Conservation (phyloP, 768 basidiomycete species). For the Russula lepida region DNA sequence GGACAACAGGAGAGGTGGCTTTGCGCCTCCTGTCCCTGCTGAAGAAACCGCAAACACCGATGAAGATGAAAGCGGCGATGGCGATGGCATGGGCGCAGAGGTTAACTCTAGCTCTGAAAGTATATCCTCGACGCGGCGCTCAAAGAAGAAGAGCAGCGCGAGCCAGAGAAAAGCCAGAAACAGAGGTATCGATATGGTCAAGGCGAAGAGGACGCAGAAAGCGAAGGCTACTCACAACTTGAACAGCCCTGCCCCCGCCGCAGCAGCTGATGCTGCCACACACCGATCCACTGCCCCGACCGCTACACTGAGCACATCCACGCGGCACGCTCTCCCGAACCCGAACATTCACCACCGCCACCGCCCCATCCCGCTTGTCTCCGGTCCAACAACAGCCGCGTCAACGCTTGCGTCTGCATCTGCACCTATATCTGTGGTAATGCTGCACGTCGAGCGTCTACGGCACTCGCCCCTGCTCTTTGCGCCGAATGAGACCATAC, state of each 20-base stretch:
- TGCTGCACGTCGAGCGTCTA: conserved; percentile 47
- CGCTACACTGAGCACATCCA: conserved; percentile 10
- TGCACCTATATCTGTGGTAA: background rate
- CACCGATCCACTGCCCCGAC: background rate
- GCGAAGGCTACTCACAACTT: background rate
- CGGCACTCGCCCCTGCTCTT: conserved; percentile 44
- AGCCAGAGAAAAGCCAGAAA: background rate
- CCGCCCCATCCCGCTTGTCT: conserved; percentile 53
- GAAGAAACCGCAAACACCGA: conserved; percentile 28
- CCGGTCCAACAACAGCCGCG: conserved; percentile 29
- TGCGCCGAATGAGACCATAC: conserved; percentile 30
- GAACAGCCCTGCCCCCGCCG: background rate
- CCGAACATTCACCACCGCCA: conserved; percentile 69
- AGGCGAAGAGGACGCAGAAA: background rate
- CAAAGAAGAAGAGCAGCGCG: conserved; percentile 20
- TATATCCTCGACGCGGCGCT: conserved; percentile 24
- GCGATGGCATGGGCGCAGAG: background rate
- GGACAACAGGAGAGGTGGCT: conserved; percentile 46
- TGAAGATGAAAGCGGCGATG: conserved; percentile 17
- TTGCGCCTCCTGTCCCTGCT: conserved; percentile 38
- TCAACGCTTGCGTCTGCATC: background rate
- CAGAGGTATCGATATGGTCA: background rate
- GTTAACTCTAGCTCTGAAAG: conserved; percentile 5
- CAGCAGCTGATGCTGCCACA: background rate
- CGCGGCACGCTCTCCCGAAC: conserved; percentile 47